Base-by-base conservation (phyloP, 75 land plant genomes). In the Azolla pinnata region DNA sequence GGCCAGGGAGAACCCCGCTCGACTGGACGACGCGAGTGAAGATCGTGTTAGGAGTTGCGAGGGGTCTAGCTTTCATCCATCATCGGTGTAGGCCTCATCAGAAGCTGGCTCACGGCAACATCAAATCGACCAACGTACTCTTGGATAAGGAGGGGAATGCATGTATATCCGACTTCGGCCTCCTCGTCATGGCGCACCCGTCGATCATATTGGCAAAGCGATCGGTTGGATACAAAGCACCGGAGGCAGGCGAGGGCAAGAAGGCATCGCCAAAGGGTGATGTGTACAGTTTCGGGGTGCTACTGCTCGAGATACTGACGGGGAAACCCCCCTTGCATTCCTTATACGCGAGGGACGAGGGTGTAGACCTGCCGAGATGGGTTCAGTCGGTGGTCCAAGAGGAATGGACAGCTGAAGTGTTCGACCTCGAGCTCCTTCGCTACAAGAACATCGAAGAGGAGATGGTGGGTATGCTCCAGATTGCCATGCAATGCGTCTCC, bases 391-490 rank as follows among this genome's bases (percentile, higher is more conserved):
- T 79, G 46, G 85, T 88, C 63, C 74, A 81, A 38, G 84, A 83
- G 44, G 92, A 87, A 70, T 87, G 92, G 92, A 83, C 84, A 14
- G 84, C 84, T 0, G 86, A 83, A 57, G 82, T 87, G 40, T 87
- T 87, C 60, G 85, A 83, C 50, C 65, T 70, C 23, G 85, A 83
- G 61, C 78, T 83, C n/a, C 17, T 75, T 57, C 64, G 85, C 63
- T 78, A 78, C 66, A 72, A 72, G 76, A 75, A 78, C 62, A 75
- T 75, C 8, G 79, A 82, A 55, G 85, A 78, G 45, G 85, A 83
- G 62, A 40, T 83, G 64, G 70, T 76, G 28, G 49, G 70, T 25
- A 67, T 74, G 70, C 82, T 83, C 40, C 91, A 87, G 60, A 75
- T 87, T 35, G 91, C 76, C 0, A 62, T 87, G 80, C 62, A 67